Percentiles rank a stretch among this genome's conserved stretches.
Conservation (phyloP, 202 grass and related monocot genomes). For the Zizania palustris region DNA sequence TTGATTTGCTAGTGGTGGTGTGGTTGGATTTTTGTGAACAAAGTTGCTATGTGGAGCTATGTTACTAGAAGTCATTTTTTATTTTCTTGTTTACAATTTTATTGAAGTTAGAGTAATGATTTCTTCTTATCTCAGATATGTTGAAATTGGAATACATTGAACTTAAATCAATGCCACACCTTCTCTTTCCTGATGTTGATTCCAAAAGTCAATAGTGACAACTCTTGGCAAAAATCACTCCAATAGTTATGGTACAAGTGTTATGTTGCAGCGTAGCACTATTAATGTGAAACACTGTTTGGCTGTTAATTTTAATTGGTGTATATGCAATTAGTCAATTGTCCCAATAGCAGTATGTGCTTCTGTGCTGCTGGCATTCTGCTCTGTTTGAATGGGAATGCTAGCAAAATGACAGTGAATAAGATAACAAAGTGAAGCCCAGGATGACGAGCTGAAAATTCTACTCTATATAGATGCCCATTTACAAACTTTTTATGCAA, state of each 20-base stretch:
- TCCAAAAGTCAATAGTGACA: background rate
- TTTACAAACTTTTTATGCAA: background rate
- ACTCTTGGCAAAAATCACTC: slow-evolving; percentile 10
- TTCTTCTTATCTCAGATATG: slow-evolving; percentile 22
- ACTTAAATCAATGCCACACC: background rate
- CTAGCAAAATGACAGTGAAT: background rate
- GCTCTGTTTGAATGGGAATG: background rate
- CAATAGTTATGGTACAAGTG: background rate
- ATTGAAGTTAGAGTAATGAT: slow-evolving; percentile 22
- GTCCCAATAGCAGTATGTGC: background rate
- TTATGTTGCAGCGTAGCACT: background rate
- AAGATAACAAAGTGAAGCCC: slow-evolving; percentile 2
- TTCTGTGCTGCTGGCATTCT: slow-evolving; percentile 13
- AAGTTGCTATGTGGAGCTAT: slow-evolving; percentile 17
- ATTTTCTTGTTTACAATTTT: slow-evolving; percentile 22
- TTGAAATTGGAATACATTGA: slow-evolving; percentile 21
- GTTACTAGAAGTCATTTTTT: slow-evolving; percentile 13
- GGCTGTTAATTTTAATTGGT: background rate
- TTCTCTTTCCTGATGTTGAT: background rate
- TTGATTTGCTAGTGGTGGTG: background rate
- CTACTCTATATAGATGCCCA: background rate
- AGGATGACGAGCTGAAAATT: background rate
- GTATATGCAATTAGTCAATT: background rate
- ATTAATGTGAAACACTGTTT: background rate
- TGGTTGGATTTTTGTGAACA: slow-evolving; percentile 7